These are phyloP conservation scores for Neurospora intermedia DNA, from an alignment of 495 filamentous ascomycete genomes.

Conservation along the genomic window DNA sequence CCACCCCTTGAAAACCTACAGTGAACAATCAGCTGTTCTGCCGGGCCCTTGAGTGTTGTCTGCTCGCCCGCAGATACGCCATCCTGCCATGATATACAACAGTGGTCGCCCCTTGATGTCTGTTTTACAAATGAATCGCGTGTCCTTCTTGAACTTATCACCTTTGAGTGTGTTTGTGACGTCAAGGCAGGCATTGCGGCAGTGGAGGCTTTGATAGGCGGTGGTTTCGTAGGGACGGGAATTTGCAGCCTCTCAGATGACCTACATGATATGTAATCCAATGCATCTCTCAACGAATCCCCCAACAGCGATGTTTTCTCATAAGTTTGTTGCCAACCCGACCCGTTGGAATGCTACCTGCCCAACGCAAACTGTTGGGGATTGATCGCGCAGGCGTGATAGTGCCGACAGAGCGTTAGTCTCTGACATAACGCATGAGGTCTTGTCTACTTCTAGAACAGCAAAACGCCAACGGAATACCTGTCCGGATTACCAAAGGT, in stretches of 20 bases:
- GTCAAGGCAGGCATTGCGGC: not conserved
- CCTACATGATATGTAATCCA: not conserved
- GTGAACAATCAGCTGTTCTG: not conserved
- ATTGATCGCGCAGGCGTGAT: not conserved
- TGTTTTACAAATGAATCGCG: not conserved
- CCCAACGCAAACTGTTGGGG: not conserved
- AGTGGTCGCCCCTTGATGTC: not conserved
- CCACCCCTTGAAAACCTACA: not conserved
- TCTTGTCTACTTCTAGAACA: not conserved
- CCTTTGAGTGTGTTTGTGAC: not conserved
- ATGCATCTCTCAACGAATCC: not conserved
- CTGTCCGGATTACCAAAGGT: slow-evolving; percentile 15
- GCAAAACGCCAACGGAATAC: slow-evolving; percentile 20
- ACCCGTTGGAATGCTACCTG: not conserved
- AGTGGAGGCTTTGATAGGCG: not conserved
- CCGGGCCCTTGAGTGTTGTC: not conserved
- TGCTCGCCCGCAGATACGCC: not conserved
- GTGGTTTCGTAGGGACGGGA: too few relatives aligned
- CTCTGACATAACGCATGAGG: not conserved
- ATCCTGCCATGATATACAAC: not conserved
- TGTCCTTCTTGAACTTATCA: not conserved
- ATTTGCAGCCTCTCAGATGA: not conserved
- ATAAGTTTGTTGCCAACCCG: not conserved
- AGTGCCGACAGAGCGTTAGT: not conserved
- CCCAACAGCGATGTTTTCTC: not conserved